Evolutionary conservation across 1,139 yeast species (phyloP).

Genomic region (Yamadazyma aaseri): DNA sequence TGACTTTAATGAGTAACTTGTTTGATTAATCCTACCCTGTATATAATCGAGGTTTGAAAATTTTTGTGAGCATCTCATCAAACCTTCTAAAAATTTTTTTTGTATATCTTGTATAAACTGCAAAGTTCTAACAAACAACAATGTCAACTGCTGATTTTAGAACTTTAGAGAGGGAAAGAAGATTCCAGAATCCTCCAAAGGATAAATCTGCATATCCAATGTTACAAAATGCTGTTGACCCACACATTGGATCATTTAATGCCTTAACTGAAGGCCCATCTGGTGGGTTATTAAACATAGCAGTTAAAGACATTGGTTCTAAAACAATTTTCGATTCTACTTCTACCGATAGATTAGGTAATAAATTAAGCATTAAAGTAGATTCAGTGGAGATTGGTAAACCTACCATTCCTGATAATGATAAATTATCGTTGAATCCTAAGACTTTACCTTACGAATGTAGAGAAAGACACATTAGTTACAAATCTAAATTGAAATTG

Average conservation of each 20-base stretch:
- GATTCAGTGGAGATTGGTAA: conserved; percentile 85
- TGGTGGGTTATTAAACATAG: conserved; percentile 83
- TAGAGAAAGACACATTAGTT: conserved; percentile 83
- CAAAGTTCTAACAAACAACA: not conserved
- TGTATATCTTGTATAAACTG: conserved; percentile 1
- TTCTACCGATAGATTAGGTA: conserved; percentile 63
- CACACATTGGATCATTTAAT: conserved; percentile 95
- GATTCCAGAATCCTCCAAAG: conserved; percentile 87
- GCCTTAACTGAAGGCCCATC: conserved; percentile 86
- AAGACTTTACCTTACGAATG: conserved; percentile 85
- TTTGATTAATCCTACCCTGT: conserved; percentile 1
- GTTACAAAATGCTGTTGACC: conserved; percentile 83
- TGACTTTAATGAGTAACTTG: not conserved
- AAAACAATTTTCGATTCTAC: conserved; percentile 78
- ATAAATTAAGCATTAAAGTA: conserved; percentile 74
- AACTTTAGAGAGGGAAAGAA: conserved; percentile 83
- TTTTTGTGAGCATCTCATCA: conserved; percentile 10
- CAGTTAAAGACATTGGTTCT: conserved; percentile 84
- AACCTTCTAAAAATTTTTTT: conserved; percentile 11
- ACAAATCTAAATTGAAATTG: conserved; percentile 71
- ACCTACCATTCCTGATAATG: conserved; percentile 72
- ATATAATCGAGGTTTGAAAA: not conserved
- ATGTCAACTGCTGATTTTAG: conserved; percentile 53
- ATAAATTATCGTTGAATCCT: conserved; percentile 77
- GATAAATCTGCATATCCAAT: conserved; percentile 81